A percentile compares a stretch with the other conserved stretches of the same genome.
phyloP scores from a whole-genome alignment of 371 early-diverging fungal genomes.

The Lichtheimia hyalospora region DNA sequence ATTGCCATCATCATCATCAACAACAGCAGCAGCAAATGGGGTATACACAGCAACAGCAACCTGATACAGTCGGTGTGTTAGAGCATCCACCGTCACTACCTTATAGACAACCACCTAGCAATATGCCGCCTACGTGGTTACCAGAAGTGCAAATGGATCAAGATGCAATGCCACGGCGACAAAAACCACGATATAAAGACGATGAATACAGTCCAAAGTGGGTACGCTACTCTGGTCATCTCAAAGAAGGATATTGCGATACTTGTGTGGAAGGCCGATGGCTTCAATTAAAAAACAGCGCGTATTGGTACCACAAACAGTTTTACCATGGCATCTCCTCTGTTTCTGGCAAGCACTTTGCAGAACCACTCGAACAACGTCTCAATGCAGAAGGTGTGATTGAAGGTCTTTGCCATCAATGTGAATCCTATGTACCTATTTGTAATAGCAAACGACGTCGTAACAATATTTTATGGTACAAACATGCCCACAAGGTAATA shows the following conservation, averaged over 20 bases:
- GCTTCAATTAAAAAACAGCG: slow-evolving; percentile 91
- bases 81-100: no score
- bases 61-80: not conserved
- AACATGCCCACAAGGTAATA: slow-evolving; percentile 75
- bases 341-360: slow-evolving; percentile 76
- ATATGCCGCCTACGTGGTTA: no score
- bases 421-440: slow-evolving; percentile 73
- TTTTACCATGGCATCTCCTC: slow-evolving; percentile 85
- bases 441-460: slow-evolving; percentile 63
- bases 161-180: slow-evolving; percentile 50
- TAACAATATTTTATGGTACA: slow-evolving; percentile 77
- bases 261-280: slow-evolving; percentile 84
- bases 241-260: slow-evolving; percentile 88
- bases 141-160: not conserved
- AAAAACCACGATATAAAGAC: slow-evolving; percentile 67
- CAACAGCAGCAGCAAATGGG: not conserved
- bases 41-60: not conserved
- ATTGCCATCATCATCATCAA: not conserved
- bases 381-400: slow-evolving; percentile 48
- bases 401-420: slow-evolving; percentile 84
- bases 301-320: slow-evolving; percentile 91
- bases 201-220: slow-evolving; percentile 90
- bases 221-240: slow-evolving; percentile 78
- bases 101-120: no score
- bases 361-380: slow-evolving; percentile 65